Evolutionary conservation across 148 eudicot genomes (phyloP), one percentile per base, ranked within the genome.

Genomic region (Rhododendron simsii): DNA sequence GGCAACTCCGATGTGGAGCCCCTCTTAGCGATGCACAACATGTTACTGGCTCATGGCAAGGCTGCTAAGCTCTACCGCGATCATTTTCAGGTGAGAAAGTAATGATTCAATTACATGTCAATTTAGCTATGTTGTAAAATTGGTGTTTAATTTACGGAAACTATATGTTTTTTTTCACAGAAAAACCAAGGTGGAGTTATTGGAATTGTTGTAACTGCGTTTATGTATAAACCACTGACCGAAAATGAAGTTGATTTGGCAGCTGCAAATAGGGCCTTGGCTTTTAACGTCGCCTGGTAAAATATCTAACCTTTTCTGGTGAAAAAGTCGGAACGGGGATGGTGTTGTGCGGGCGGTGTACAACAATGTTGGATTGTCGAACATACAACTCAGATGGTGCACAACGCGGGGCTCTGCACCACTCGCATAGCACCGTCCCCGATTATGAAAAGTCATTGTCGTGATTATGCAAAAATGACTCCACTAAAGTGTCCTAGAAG

Each of bases 1-100:
- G 96, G 98, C 45, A 92, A 96, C 85, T 94, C 98, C 1, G 93
- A 93, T 53, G 53, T 87, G 2, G 98, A 96, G 87, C 95, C 98
- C 69, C 89, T 96, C 55, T 71, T 90, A 71, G 92, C 79, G n/a
- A 83, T 86, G 86, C 98, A 96, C 87, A 94, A 95, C 86, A 89
- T 93, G 95, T 44, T 95, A 77, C 78, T 95, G 57, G 90, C 93
- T 3, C 98, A 94, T 88, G 95, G 93, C 82, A 95, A 92, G 89
- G 92, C 94, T 57, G 91, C 87, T 55, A 88, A 88, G 37, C 77
- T 95, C 16, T 96, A 94, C 41, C 94, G 94, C 2, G 79, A 89
- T 7, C 83, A 74, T 28, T 94, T 87, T 87, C 94, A 92, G 91
- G 93, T 90, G 12, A 3, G 7, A 21, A 10, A n/a, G 63, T 21